Conservation (phyloP, 2,329 filamentous ascomycete species). For the Metarhizium rileyi region DNA sequence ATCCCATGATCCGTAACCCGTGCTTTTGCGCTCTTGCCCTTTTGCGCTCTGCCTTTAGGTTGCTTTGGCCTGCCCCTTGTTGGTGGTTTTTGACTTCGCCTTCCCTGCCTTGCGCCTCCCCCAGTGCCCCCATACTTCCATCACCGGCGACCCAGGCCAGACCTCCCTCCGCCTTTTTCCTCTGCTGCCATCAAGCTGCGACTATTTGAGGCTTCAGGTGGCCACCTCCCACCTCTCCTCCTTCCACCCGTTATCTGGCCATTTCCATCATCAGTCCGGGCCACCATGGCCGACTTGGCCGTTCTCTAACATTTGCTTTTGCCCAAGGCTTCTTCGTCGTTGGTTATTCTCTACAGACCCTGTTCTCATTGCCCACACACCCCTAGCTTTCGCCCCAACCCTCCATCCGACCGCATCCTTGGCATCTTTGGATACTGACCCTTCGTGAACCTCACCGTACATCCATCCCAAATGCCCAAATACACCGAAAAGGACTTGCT, state of each 20-base stretch:
- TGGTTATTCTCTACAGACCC: slow-evolving; percentile 7
- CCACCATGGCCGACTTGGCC: slow-evolving; percentile 7
- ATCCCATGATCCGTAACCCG: neutral
- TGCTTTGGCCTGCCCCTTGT: too few relatives aligned
- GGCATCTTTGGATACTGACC: neutral
- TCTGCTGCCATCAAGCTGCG: neutral
- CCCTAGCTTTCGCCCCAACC: neutral
- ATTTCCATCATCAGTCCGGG: slow-evolving; percentile 4
- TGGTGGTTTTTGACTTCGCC: too few relatives aligned
- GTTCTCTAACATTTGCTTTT: slow-evolving; percentile 8
- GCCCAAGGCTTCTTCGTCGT: slow-evolving; percentile 8
- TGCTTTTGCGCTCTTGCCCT: neutral
- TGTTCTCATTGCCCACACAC: slow-evolving; percentile 1
- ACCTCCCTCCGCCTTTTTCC: neutral
- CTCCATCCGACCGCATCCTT: neutral
- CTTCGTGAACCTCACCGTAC: neutral
- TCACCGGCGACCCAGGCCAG: neutral
- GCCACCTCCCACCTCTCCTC: slow-evolving; percentile 3
- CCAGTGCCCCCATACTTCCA: neutral
- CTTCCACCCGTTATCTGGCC: slow-evolving; percentile 8
- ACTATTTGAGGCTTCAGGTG: slow-evolving; percentile 9
- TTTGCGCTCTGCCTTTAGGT: neutral
- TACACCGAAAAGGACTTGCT: slow-evolving; percentile 10
- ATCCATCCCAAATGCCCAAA: slow-evolving; percentile 8
- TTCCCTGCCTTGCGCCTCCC: neutral